phyloP scores from a whole-genome alignment of 306 rosid genomes.

The Pterocarpus santalinus region DNA sequence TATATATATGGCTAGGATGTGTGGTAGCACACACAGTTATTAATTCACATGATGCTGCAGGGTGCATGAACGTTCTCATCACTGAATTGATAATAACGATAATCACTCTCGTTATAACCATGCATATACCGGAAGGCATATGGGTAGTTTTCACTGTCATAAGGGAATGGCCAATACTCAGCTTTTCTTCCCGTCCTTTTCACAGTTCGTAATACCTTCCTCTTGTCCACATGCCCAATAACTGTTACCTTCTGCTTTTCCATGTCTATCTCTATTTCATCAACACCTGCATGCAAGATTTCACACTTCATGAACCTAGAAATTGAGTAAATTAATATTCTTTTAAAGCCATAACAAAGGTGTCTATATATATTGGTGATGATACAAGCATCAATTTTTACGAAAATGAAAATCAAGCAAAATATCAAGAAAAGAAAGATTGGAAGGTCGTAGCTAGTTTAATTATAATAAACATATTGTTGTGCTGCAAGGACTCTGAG shows the following conservation, averaged over 20 bases:
- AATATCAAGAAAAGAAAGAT: too few relatives aligned
- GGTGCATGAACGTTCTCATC: slow-evolving; percentile 84
- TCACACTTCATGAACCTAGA: neutral
- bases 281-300: slow-evolving; percentile 61
- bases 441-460: too few relatives aligned
- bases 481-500: too few relatives aligned
- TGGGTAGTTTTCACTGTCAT: slow-evolving; percentile 72
- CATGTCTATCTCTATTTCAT: slow-evolving; percentile 81
- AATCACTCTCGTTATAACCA: slow-evolving; percentile 67
- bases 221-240: slow-evolving; percentile 66
- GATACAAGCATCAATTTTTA: too few relatives aligned
- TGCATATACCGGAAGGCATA: slow-evolving; percentile 67
- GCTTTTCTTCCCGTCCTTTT: slow-evolving; percentile 88
- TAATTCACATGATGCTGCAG: slow-evolving; percentile 69
- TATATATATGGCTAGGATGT: slow-evolving; percentile 8
- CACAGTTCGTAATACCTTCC: slow-evolving; percentile 65
- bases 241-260: slow-evolving; percentile 75
- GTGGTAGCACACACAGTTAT: too few relatives aligned
- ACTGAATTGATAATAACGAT: slow-evolving; percentile 77
- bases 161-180: slow-evolving; percentile 87
- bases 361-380: too few relatives aligned
- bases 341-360: too few relatives aligned
- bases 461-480: too few relatives aligned
- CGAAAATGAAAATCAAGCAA: too few relatives aligned
- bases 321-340: neutral